Conservation (phyloP, 2,329 filamentous ascomycete genomes). For the Rhynchosporium agropyri region DNA sequence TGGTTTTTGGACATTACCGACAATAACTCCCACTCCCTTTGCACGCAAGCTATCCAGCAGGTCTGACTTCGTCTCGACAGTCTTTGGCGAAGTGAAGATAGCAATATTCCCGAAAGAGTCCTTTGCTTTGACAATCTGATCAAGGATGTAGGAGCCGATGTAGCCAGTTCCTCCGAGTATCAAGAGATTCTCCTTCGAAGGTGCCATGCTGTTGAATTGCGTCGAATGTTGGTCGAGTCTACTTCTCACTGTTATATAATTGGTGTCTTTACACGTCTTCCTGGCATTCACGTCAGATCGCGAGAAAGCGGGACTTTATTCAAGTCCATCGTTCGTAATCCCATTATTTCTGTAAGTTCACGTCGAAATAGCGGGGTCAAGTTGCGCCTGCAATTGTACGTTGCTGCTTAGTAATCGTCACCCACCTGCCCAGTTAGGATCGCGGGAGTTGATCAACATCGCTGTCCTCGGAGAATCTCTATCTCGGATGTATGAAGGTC, state of each 20-base stretch:
- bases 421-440: too few species aligned
- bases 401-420: too few species aligned
- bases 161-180: constrained; percentile 56
- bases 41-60: constrained; percentile 49
- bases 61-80: constrained; percentile 52
- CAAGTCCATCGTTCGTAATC: neutral
- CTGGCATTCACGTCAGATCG: neutral
- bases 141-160: constrained; percentile 54
- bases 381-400: neutral
- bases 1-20: constrained; percentile 56
- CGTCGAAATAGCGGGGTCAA: constrained; percentile 11
- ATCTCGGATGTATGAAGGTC: too few species aligned
- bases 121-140: constrained; percentile 51
- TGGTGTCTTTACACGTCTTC: neutral
- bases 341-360: neutral
- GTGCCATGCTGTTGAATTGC: neutral
- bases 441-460: too few species aligned
- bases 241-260: neutral
- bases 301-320: neutral
- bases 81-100: constrained; percentile 59
- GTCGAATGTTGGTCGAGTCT: neutral
- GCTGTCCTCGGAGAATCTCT: too few species aligned
- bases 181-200: constrained; percentile 46
- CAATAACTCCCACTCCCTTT: constrained; percentile 56
- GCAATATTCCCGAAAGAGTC: constrained; percentile 51